Base-by-base conservation (phyloP, 306 rosid species). In the Malus asiatica region DNA sequence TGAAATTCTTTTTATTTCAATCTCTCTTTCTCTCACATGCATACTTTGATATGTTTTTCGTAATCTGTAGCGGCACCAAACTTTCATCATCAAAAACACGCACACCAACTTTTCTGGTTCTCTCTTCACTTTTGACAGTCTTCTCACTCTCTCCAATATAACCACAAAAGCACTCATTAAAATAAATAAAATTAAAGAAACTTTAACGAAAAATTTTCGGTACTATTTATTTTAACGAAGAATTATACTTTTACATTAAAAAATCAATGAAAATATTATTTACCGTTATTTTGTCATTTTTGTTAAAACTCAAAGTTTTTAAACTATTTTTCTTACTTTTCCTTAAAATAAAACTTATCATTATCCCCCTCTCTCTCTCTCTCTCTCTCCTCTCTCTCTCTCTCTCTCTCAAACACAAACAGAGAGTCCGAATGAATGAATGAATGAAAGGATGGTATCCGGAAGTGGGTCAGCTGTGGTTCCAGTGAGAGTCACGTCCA, bases 391-490 rank as follows among this genome's bases (percentile, higher is more conserved):
- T 63, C 55, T 16, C 29, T 64, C 38, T 18, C 38, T 32, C 80
- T 51, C 40, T 20, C 25, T 70, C 45, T 72, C 80, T 62, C 81
- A 76, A 55, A 76, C 79, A 77, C 48, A 69, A 27, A 51, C 68
- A 78, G 74, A 53, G 46, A 48, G 23, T 40, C 83, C 18, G 35
- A 32, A 4, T 32, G 23, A 64, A 64, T 32, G 35, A 32, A 4
- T 32, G 86, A 79, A 79, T 71, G 86, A 71, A 83, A 66, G 78
- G 74, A 83, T 72, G 76, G 71, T 83, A 63, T 76, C 83, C 71
- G 81, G 79, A 76, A 68, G 72, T 75, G 88, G 70, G 76, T 70
- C 75, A 77, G 71, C 81, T 67, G 84, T 65, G 78, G 52, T 52
- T 66, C 70, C 53, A 62, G 69, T 33, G 66, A 59, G 51, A 66